Evolutionary conservation across 495 filamentous ascomycete genomes (phyloP), one percentile per base, ranked within the genome.

Genomic region (Thermothielavioides terrestris): DNA sequence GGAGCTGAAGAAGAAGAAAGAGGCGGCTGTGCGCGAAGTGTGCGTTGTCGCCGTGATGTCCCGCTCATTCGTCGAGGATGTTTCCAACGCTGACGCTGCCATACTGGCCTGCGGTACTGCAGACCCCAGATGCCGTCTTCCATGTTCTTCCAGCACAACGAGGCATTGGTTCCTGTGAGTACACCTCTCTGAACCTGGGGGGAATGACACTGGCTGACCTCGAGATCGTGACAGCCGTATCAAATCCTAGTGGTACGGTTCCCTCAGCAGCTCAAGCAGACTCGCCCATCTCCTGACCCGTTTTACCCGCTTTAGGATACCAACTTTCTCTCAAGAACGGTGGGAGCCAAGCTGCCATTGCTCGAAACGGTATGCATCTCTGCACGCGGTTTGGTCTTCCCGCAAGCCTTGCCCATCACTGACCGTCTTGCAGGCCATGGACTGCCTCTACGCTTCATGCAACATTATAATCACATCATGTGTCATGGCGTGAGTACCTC

Each of bases 61-160:
- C 23, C 37, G 21, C 20, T 14, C 3, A 39, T 18, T 14, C 1
- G 10, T 44, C 35, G 10, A 36, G 10, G n/a, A 3, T 35, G 6
- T 15, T 18, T 25, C 21, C 34, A 35, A 38, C 34, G 50, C n/a
- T n/a, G n/a, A n/a, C 25, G 32, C 37, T 54, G 47, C 48, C 40
- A 17, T 17, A n/a, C n/a, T n/a, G n/a, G n/a, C n/a, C n/a, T n/a
- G n/a, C n/a, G 34, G 7, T 43, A 47, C 59, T 65, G 65, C 52
- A 77, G 79, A 28, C 79, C 84, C 10, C 84, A 90, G 67, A 81
- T 85, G 46, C 84, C 91, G 6, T 89, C 89, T 7, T 76, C 80
- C 39, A 83, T 98, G 68, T 98, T 96, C 81, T 96, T 95, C 72
- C 79, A 88, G 56, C 87, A 90, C 73, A 98, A 98, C 70, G 85